Evolutionary conservation across 345 rosid species (phyloP).

Genomic region (Balakata baccata): DNA sequence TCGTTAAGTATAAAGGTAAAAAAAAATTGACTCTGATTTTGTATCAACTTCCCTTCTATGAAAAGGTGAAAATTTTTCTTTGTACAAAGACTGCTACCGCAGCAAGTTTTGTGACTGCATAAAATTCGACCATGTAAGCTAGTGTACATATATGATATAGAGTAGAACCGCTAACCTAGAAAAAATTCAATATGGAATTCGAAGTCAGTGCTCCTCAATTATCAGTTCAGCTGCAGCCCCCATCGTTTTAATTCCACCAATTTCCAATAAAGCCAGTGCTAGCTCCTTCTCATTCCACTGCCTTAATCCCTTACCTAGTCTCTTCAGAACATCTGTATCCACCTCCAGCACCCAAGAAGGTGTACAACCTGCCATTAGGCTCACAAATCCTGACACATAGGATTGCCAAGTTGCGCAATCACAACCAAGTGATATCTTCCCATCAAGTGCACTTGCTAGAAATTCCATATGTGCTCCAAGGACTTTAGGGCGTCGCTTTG

Average conservation of each 20-base stretch:
- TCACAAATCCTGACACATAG: constrained; percentile 73
- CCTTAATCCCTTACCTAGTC: constrained; percentile 76
- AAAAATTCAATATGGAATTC: neutral
- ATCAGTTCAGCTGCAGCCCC: constrained; percentile 74
- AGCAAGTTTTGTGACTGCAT: neutral
- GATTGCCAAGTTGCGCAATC: constrained; percentile 77
- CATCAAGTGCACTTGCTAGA: constrained; percentile 77
- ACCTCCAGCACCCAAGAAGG: constrained; percentile 84
- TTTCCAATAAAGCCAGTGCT: constrained; percentile 70
- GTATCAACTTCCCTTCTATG: neutral
- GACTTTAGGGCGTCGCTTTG: constrained; percentile 67
- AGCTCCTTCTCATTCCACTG: constrained; percentile 84
- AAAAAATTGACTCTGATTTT: too few relatives aligned
- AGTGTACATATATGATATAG: neutral
- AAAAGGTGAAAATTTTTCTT: neutral
- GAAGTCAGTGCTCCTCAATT: constrained; percentile 23
- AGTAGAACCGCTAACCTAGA: neutral
- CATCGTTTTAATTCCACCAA: constrained; percentile 61
- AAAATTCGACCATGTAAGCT: neutral
- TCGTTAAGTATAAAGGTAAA: too few relatives aligned
- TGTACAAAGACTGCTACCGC: neutral
- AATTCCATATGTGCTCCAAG: constrained; percentile 74
- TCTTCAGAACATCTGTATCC: constrained; percentile 62
- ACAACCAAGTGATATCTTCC: constrained; percentile 85
- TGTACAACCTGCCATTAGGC: constrained; percentile 64